Conservation (phyloP, 1,284 basidiomycete genomes). For the Polyporus tsugae region DNA sequence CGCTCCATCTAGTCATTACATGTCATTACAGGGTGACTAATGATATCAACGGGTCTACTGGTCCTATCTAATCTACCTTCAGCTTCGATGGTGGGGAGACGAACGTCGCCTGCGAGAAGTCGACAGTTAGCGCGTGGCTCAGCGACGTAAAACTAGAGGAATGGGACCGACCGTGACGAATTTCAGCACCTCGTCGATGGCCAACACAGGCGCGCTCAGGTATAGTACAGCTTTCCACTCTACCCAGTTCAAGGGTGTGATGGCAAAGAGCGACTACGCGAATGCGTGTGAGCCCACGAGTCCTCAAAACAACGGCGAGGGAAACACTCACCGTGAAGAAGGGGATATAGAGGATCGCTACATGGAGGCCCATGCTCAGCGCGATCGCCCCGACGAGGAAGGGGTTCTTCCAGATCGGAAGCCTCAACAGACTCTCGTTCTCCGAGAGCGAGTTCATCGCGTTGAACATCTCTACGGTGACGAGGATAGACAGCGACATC, state of each 20-base stretch:
- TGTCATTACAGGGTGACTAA: constrained; percentile 29
- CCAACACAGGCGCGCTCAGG: constrained; percentile 88
- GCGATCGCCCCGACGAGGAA: constrained; percentile 90
- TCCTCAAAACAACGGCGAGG: background rate
- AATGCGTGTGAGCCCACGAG: constrained; percentile 2
- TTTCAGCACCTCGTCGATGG: constrained; percentile 94
- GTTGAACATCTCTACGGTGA: constrained; percentile 99
- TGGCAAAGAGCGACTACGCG: constrained; percentile 84
- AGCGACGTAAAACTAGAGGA: background rate
- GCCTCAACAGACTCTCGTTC: constrained; percentile 89
- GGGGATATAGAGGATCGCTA: constrained; percentile 95
- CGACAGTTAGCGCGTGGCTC: background rate
- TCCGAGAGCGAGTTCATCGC: constrained; percentile 99
- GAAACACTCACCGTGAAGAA: constrained; percentile 82
- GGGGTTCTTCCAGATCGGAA: constrained; percentile 94
- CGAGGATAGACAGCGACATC: constrained; percentile 94
- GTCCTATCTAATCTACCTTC: constrained; percentile 47
- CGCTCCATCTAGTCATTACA: constrained; percentile 26
- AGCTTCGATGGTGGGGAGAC: constrained; percentile 56
- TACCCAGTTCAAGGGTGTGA: constrained; percentile 88
- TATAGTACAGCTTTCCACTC: constrained; percentile 97
- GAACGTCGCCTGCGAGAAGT: constrained; percentile 47
- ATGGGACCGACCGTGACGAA: constrained; percentile 71
- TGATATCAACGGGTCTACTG: constrained; percentile 17
- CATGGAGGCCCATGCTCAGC: constrained; percentile 91